Conservation (phyloP, 106 monocot genomes). For the Agapanthus africanus region DNA sequence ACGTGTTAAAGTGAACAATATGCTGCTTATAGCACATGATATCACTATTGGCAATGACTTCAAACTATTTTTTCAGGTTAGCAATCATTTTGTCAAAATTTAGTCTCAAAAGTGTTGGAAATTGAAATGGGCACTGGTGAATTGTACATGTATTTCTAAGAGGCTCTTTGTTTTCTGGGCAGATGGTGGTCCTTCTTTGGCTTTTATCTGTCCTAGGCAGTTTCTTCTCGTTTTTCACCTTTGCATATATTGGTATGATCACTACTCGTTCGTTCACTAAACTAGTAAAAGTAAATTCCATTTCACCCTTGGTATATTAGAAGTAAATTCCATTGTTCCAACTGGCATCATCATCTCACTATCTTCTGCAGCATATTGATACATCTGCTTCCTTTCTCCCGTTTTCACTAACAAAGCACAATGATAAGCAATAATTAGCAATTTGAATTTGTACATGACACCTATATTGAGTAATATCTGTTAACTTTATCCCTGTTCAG, state of each 20-base stretch:
- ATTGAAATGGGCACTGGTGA: neutral
- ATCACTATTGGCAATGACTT: conserved; percentile 92
- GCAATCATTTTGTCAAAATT: conserved; percentile 5
- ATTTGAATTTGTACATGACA: neutral
- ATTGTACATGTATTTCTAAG: neutral
- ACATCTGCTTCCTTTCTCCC: neutral
- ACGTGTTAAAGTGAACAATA: conserved; percentile 81
- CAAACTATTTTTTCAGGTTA: conserved; percentile 76
- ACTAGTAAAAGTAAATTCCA: too few species aligned
- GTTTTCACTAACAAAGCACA: neutral
- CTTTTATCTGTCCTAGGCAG: conserved; percentile 77
- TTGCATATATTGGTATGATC: conserved; percentile 77
- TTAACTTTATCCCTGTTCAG: neutral
- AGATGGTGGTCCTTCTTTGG: conserved; percentile 86
- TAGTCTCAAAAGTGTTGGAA: neutral
- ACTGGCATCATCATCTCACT: neutral
- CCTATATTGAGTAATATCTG: neutral
- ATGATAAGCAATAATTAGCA: neutral
- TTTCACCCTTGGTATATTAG: neutral
- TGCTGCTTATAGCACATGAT: conserved; percentile 93
- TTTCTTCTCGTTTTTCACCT: conserved; percentile 73
- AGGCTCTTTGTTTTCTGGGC: neutral
- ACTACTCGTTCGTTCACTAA: too few species aligned
- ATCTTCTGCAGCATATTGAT: neutral
- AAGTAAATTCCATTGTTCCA: neutral